Conservation (phyloP, 371 early-diverging fungal species). For the Catenaria anguillulae region DNA sequence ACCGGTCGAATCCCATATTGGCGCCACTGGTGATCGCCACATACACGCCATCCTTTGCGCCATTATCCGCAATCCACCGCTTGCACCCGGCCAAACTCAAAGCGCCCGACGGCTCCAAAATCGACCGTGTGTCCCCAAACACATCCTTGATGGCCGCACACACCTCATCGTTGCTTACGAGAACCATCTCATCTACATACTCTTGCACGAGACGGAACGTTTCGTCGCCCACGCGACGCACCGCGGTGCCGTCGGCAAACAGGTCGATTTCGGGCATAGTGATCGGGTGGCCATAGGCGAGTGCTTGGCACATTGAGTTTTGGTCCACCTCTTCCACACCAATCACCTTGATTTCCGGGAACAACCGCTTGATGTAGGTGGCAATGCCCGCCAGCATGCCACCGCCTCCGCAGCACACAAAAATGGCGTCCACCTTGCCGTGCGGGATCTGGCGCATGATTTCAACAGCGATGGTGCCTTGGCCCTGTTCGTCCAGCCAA, state of each 20-base stretch:
- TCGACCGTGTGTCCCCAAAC: constrained; percentile 85
- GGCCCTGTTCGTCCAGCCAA: constrained; percentile 55
- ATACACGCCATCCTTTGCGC: constrained; percentile 33
- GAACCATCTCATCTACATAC: constrained; percentile 22
- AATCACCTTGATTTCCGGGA: constrained; percentile 66
- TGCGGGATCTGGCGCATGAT: constrained; percentile 61
- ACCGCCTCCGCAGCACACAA: constrained; percentile 59
- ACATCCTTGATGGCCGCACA: constrained; percentile 97
- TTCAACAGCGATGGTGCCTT: constrained; percentile 91
- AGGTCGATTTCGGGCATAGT: constrained; percentile 65
- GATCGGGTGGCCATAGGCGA: constrained; percentile 28
- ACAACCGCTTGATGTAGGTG: constrained; percentile 73
- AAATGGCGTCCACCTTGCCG: background rate
- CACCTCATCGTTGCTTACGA: constrained; percentile 86
- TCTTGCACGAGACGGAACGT: constrained; percentile 54
- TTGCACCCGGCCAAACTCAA: constrained; percentile 76
- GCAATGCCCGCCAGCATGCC: constrained; percentile 84
- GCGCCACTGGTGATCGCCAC: constrained; percentile 83
- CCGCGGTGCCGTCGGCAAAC: constrained; percentile 95
- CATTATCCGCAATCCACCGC: constrained; percentile 39
- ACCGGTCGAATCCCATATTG: constrained; percentile 92
- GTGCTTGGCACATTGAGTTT: constrained; percentile 69
- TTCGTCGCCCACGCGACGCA: constrained; percentile 75
- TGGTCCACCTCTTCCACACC: constrained; percentile 87
- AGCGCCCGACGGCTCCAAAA: constrained; percentile 94